These are phyloP conservation scores for Pyrenopolyporus hunteri DNA, from an alignment of 495 filamentous ascomycete genomes.

Conservation along the genomic window DNA sequence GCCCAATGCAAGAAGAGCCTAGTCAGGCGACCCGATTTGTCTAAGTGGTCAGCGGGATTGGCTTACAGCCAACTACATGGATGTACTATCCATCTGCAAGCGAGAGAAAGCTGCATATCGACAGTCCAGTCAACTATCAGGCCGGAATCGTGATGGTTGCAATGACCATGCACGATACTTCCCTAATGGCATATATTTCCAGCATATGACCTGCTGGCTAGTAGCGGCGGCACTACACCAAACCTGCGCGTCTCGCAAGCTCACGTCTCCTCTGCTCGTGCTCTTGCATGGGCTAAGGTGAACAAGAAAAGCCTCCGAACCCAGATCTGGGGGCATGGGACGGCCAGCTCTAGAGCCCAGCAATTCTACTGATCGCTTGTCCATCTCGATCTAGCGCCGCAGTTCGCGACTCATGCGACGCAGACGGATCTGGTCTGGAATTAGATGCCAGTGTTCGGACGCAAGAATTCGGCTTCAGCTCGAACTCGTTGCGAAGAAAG, in stretches of 20 bases:
- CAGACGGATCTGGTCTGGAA: slow-evolving; percentile 23
- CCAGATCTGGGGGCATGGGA: slow-evolving; percentile 31
- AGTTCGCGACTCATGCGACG: slow-evolving; percentile 26
- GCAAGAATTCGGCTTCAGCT: slow-evolving; percentile 20
- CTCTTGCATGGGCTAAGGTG: slow-evolving; percentile 36
- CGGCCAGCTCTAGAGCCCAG: slow-evolving; percentile 32
- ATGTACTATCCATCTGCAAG: slow-evolving; percentile 43
- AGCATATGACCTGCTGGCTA: slow-evolving; percentile 44
- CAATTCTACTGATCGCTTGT: slow-evolving; percentile 32
- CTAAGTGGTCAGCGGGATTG: slow-evolving; percentile 44
- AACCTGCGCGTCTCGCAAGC: slow-evolving; percentile 32
- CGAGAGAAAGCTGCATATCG: slow-evolving; percentile 40
- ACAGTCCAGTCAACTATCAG: slow-evolving; percentile 41
- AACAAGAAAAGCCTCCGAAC: slow-evolving; percentile 37
- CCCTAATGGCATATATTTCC: slow-evolving; percentile 38
- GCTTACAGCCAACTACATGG: slow-evolving; percentile 40
- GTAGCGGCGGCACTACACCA: slow-evolving; percentile 28
- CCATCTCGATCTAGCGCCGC: slow-evolving; percentile 33
- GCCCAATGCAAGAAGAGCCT: slow-evolving; percentile 39
- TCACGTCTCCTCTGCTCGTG: slow-evolving; percentile 28
- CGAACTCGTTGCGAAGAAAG: slow-evolving; percentile 15
- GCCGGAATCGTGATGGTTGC: slow-evolving; percentile 44
- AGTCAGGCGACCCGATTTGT: slow-evolving; percentile 46
- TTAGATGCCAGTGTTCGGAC: slow-evolving; percentile 8
- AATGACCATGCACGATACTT: slow-evolving; percentile 42